Conservation (phyloP, 1,139 yeast species). For the Taphrina confusa region DNA sequence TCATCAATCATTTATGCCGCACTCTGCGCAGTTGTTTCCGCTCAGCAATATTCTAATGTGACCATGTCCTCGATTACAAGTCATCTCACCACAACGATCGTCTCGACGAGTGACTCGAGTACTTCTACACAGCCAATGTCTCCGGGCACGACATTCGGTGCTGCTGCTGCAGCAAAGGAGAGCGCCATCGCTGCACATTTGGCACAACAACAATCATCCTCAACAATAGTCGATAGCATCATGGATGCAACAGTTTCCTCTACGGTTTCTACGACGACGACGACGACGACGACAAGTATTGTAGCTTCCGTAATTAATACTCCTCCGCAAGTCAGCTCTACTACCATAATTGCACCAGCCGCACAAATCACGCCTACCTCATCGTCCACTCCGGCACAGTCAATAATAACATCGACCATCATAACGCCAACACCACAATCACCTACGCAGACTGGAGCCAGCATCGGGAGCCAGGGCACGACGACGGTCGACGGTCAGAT, state of each 20-base stretch:
- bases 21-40: neutral
- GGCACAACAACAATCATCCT: neutral
- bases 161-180: slow-evolving; percentile 13
- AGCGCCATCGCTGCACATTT: slow-evolving; percentile 8
- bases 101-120: too few relatives aligned
- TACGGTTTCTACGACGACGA: neutral
- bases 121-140: neutral
- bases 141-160: slow-evolving; percentile 20
- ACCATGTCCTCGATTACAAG: neutral
- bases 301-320: too few relatives aligned
- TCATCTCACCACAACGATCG: neutral
- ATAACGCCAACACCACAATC: neutral
- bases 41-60: neutral
- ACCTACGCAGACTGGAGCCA: neutral
- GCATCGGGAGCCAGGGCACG: slow-evolving; percentile 16
- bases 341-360: neutral
- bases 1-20: neutral
- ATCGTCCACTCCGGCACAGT: neutral
- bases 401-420: neutral
- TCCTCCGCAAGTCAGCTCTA: neutral
- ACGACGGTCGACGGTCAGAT: slow-evolving; percentile 9
- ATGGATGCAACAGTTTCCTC: neutral
- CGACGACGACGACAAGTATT: neutral
- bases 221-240: neutral
- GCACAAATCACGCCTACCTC: neutral